phyloP scores from a whole-genome alignment of 1,284 basidiomycete genomes.

The Gymnopus androsaceus region DNA sequence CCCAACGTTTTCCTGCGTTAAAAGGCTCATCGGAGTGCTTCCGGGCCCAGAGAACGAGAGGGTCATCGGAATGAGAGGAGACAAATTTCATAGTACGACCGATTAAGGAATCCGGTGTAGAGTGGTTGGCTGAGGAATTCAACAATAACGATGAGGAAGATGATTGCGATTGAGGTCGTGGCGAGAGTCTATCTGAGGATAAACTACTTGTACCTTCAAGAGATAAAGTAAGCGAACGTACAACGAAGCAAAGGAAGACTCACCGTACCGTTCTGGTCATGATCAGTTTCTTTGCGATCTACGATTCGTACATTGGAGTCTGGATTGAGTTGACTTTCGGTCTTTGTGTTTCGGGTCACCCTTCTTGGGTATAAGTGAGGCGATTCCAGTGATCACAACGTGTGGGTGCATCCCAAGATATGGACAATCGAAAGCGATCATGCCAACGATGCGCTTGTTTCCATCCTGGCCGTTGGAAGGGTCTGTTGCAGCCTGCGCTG shows the following conservation, averaged over 20 bases:
- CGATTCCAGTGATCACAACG: conserved; percentile 56
- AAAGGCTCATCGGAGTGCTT: conserved; percentile 54
- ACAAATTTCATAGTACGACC: conserved; percentile 41
- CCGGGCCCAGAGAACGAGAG: conserved; percentile 45
- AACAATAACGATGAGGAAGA: neutral
- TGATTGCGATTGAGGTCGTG: neutral
- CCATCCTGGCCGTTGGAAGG: conserved; percentile 34
- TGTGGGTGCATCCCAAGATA: conserved; percentile 64
- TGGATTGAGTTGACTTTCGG: conserved; percentile 43
- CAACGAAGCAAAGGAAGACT: too few species aligned
- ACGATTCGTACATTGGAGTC: conserved; percentile 44
- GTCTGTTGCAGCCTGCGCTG: conserved; percentile 53
- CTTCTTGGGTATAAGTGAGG: conserved; percentile 46
- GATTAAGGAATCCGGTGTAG: conserved; percentile 23
- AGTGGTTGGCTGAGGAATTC: conserved; percentile 7
- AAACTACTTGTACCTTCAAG: neutral
- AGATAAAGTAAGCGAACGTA: neutral
- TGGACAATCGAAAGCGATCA: conserved; percentile 58
- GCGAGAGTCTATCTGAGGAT: neutral
- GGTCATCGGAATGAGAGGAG: conserved; percentile 39
- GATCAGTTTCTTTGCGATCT: conserved; percentile 45
- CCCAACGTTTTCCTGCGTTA: conserved; percentile 47
- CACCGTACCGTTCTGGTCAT: conserved; percentile 32
- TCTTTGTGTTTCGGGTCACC: conserved; percentile 23
- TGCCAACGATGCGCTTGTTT: conserved; percentile 47